Evolutionary conservation across 2,329 filamentous ascomycete species (phyloP).

Genomic region (Aspergillus fumigatus): DNA sequence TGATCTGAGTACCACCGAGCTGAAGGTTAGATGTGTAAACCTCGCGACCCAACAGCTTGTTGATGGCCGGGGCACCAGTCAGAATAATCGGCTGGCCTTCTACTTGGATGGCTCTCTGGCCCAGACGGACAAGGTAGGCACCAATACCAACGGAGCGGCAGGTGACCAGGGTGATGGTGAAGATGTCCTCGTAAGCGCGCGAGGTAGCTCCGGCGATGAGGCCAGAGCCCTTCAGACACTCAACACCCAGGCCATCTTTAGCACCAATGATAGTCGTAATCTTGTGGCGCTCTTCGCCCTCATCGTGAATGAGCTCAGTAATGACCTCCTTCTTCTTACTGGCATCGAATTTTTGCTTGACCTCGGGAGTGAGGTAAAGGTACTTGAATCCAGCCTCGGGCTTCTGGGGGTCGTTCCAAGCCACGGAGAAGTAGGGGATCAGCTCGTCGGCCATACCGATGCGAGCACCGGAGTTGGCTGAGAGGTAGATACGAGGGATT

Average conservation of each 20-base stretch:
- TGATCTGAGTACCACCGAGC: constrained; percentile 99
- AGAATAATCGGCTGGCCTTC: constrained; percentile 98
- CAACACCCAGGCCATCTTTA: constrained; percentile 94
- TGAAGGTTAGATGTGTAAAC: constrained; percentile 99
- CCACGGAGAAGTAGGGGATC: constrained; percentile 94
- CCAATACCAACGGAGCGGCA: constrained; percentile 99
- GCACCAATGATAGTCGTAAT: constrained; percentile 90
- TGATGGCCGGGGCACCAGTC: constrained; percentile 93
- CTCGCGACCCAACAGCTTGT: constrained; percentile 96
- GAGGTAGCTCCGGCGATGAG: constrained; percentile 97
- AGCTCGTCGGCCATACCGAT: constrained; percentile 95
- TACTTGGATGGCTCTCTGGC: constrained; percentile 97
- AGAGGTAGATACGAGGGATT: constrained; percentile 95
- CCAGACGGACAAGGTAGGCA: constrained; percentile 96
- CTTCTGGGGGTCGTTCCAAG: constrained; percentile 81
- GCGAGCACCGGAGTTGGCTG: constrained; percentile 96
- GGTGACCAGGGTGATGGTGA: constrained; percentile 95
- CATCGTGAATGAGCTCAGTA: constrained; percentile 79
- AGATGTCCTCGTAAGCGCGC: constrained; percentile 96
- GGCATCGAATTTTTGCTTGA: constrained; percentile 82
- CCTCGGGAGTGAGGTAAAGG: constrained; percentile 82
- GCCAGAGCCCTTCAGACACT: constrained; percentile 94
- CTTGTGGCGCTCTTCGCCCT: constrained; percentile 87
- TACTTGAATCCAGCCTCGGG: constrained; percentile 94
- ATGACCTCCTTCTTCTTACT: constrained; percentile 71